Evolutionary conservation across 2,329 filamentous ascomycete genomes (phyloP), one percentile per base, ranked within the genome.

Genomic region (Thermothelomyces thermophilus): DNA sequence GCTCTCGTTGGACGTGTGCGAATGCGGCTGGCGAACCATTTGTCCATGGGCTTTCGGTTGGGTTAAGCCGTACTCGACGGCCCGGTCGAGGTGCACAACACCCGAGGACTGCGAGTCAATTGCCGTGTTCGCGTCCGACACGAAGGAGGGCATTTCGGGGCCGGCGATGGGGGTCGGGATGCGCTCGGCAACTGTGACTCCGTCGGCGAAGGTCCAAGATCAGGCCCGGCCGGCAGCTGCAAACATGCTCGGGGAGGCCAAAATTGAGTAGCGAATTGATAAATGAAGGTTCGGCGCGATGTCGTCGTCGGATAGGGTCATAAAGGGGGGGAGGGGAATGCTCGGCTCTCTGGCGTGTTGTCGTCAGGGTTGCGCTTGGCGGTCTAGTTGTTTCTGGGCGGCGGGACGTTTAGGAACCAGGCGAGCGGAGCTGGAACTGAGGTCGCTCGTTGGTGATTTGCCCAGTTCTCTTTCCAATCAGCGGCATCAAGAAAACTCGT

Each of bases 111-210:
- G 66, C 50, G 65, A 67, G 60, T 70, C 70, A 56, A 68, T 66
- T 56, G 65, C 66, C 57, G 68, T 65, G 64, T 64, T 69, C 54
- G 71, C 66, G 65, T 75, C 69, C 63, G 70, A 69, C 57, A 77
- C 62, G 64, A 77, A 79, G 57, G 75, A 77, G 69, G 76, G 76
- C 76, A 79, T 79, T 56, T 66, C 61, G 56, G 53, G 41, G 24
- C 28, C 44, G 39, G 52, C 51, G 41, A 24, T 46, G 41, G 43
- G 30, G 28, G 30, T 31, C 51, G 14, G 44, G 19, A 46, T 8
- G 37, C 14, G 34, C 30, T 46, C 35, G 37, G 46, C 57, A 49
- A 52, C 31, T 34, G 41, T 28, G 44, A 51, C 35, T 46, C 46
- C 33, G 33, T 16, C 24, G 36, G 39, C 47, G 55, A 44, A 50